Percentiles rank a stretch among this genome's conserved stretches.
phyloP scores from a whole-genome alignment of 139 green algal species.

The Haematococcus sp. region DNA sequence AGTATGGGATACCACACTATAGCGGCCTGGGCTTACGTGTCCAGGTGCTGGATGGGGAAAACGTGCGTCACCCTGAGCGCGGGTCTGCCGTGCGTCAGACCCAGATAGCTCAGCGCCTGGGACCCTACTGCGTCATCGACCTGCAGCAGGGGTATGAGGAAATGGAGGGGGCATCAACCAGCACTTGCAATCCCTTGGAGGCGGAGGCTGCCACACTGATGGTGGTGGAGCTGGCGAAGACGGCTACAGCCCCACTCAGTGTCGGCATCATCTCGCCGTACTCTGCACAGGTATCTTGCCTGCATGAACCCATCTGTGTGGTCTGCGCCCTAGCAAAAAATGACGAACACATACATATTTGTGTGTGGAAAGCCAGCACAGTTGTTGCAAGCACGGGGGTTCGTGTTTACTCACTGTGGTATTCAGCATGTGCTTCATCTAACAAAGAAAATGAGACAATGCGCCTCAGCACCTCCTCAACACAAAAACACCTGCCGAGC shows the following conservation, averaged over 20 bases:
- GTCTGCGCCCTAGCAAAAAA: too few species aligned
- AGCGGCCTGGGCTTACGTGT: too few species aligned
- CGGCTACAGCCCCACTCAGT: neutral
- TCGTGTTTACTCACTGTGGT: too few species aligned
- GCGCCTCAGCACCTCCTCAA: too few species aligned
- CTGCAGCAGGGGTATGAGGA: constrained; percentile 4
- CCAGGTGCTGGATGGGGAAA: constrained; percentile 48
- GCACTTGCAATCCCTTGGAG: neutral
- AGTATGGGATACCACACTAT: too few species aligned
- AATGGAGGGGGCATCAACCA: neutral
- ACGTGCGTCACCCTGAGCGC: constrained; percentile 18
- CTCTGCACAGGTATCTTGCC: neutral
- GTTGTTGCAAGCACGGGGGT: too few species aligned
- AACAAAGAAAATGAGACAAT: too few species aligned
- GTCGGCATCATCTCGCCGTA: constrained; percentile 5
- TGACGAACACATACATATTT: too few species aligned
- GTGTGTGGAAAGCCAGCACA: too few species aligned
- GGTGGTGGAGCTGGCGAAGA: neutral
- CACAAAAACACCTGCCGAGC: too few species aligned
- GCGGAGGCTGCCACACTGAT: neutral
- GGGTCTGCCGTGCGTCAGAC: neutral
- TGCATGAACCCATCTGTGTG: too few species aligned
- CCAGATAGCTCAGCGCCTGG: neutral
- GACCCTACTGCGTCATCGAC: neutral
- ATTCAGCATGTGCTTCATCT: too few species aligned